These are phyloP conservation scores for Phallus indusiatus DNA, from an alignment of 768 basidiomycete genomes.

Conservation along the genomic window DNA sequence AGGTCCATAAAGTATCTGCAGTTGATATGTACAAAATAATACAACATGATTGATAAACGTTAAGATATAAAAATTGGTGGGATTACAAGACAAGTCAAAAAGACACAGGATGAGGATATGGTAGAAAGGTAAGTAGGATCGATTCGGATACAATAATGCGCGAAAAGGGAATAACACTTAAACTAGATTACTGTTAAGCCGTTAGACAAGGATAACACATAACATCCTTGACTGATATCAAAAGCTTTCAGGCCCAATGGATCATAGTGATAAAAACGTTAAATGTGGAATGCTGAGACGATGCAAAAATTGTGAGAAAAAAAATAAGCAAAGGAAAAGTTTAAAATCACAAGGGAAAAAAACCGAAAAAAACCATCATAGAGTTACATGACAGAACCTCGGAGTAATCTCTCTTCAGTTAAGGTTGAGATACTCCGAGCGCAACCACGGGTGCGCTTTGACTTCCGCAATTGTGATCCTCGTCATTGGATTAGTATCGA, in stretches of 20 bases:
- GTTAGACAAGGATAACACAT: background rate
- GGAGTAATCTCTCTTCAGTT: background rate
- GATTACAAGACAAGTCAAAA: no score
- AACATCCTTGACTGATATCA: background rate
- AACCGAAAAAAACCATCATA: background rate
- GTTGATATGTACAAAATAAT: no score
- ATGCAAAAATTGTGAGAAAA: background rate
- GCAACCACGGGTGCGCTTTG: slow-evolving; percentile 75
- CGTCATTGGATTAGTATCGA: slow-evolving; percentile 73
- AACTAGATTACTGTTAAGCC: background rate
- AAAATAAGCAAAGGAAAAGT: slow-evolving; percentile 10
- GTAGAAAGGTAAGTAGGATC: background rate
- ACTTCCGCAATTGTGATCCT: slow-evolving; percentile 80
- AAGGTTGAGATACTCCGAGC: background rate
- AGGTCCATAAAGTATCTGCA: no score
- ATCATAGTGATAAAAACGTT: no score
- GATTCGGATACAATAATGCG: background rate
- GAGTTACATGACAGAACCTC: background rate
- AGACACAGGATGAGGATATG: background rate
- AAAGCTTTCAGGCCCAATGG: background rate
- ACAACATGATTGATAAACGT: no score
- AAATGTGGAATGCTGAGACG: background rate
- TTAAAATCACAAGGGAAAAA: background rate
- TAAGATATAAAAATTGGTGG: no score
- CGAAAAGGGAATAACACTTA: background rate